Evolutionary conservation across 768 basidiomycete species (phyloP).

Genomic region (Tylopilus rubrobrunneus): DNA sequence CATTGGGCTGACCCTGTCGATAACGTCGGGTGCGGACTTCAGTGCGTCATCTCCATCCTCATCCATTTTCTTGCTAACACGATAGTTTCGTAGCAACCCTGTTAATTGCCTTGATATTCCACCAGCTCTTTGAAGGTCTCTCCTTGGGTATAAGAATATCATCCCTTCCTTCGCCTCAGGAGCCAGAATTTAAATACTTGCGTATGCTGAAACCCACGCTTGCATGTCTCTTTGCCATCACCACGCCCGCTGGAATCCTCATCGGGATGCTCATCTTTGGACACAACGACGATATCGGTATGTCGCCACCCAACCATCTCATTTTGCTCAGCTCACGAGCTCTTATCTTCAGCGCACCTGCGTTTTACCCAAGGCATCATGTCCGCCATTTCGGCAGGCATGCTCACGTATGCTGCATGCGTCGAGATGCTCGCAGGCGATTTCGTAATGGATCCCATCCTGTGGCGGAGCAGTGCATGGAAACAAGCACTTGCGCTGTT

Average conservation of each 20-base stretch:
- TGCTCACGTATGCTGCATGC: conserved; percentile 79
- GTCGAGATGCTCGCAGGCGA: conserved; percentile 88
- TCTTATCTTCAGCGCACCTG: conserved; percentile 37
- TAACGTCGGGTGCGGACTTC: conserved; percentile 67
- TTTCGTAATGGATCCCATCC: conserved; percentile 67
- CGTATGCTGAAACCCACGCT: conserved; percentile 49
- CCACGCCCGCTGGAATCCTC: conserved; percentile 67
- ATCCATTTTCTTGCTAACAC: not conserved
- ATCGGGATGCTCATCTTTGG: conserved; percentile 51
- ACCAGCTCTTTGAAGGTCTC: conserved; percentile 82
- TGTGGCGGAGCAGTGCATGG: conserved; percentile 36
- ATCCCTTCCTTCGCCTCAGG: conserved; percentile 46
- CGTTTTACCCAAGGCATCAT: conserved; percentile 65
- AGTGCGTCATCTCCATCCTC: conserved; percentile 40
- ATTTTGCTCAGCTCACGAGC: not conserved
- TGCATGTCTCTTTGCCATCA: conserved; percentile 64
- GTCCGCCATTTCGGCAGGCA: conserved; percentile 78
- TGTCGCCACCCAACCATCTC: not conserved
- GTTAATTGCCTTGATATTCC: conserved; percentile 71
- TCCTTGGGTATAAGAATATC: conserved; percentile 81
- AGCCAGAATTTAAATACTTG: conserved; percentile 18
- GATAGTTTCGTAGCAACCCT: conserved; percentile 50
- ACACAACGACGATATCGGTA: conserved; percentile 28
- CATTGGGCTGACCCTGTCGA: conserved; percentile 73
- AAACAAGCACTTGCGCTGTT: conserved; percentile 53